Evolutionary conservation across 2,329 filamentous ascomycete species (phyloP), one percentile per base, ranked within the genome.

Genomic region (Colletotrichum tanaceti): DNA sequence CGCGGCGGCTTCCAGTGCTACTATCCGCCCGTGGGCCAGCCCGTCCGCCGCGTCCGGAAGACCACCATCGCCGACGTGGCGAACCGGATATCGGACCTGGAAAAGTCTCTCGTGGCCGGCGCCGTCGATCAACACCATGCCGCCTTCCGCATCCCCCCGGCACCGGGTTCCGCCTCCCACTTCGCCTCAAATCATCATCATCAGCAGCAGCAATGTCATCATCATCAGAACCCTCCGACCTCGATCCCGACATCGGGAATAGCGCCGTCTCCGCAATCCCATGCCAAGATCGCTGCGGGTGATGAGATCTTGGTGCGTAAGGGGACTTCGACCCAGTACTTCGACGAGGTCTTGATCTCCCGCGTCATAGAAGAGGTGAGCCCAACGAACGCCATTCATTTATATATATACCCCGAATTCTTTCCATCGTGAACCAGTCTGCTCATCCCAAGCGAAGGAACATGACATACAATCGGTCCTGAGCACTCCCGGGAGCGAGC

Each of bases 301-400:
- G 66, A 76, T 4, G 74, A 77, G 49, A 68, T 80, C 9, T 60
- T 80, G 39, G 59, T 80, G 0, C 73, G 74, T 5, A 78, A 78
- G 38, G 78, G 78, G 0, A 74, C 73, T 6, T 72, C 73, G 2
- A 79, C 75, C 38, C 77, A 79, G 49, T 80, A 79, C 46, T 78
- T 79, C n/a, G 79, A 80, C 59, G 78, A 80, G 67, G 73, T 77
- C 7, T 65, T 80, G 13, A 71, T 80, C 1, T 79, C 78, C 2
- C 72, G 75, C 4, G 77, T 78, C 1, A 76, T 80, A 41, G 76
- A 78, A 59, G 74, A 78, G 72, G 78, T 76, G 39, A 57, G 22
- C 4, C 1, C 1, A 6, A n/a, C n/a, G n/a, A n/a, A n/a, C 2
- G 5, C 32, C 14, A 2, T 3, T 22, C 1, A 24, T 24, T 24